phyloP scores from a whole-genome alignment of 257 asterid species.

The Petunia axillaris region DNA sequence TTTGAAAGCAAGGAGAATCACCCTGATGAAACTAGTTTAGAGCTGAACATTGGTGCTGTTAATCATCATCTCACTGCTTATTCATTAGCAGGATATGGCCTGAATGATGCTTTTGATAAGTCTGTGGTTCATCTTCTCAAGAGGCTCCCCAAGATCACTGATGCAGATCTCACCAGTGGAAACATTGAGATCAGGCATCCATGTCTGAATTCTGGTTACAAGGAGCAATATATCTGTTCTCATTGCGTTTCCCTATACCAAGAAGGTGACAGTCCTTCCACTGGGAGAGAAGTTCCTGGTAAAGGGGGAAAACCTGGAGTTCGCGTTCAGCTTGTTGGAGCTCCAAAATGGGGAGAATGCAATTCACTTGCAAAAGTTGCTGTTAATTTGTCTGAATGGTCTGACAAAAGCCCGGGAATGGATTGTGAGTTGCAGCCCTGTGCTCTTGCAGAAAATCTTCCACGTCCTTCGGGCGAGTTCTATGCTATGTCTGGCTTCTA shows the following conservation, averaged over 20 bases:
- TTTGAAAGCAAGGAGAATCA: conserved; percentile 63
- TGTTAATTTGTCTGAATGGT: conserved; percentile 89
- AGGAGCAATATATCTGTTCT: conserved; percentile 65
- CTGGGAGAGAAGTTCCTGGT: conserved; percentile 44
- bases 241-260: conserved; percentile 56
- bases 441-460: conserved; percentile 68
- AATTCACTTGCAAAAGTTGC: conserved; percentile 71
- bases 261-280: conserved; percentile 56
- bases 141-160: conserved; percentile 57
- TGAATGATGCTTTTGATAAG: conserved; percentile 95
- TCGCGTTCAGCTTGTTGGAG: conserved; percentile 66
- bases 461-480: conserved; percentile 84
- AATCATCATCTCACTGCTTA: conserved; percentile 87
- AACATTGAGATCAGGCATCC: conserved; percentile 80
- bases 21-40: conserved; percentile 62
- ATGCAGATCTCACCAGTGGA: conserved; percentile 57
- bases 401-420: conserved; percentile 53
- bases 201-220: conserved; percentile 87
- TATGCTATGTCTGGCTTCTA: conserved; percentile 94
- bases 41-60: conserved; percentile 75
- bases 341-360: conserved; percentile 93
- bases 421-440: conserved; percentile 90
- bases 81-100: conserved; percentile 91
- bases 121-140: conserved; percentile 77
- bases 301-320: conserved; percentile 57